Percentiles rank a stretch among this genome's conserved stretches.
Conservation (phyloP, 2,329 filamentous ascomycete genomes). For the Aureobasidium sp. region DNA sequence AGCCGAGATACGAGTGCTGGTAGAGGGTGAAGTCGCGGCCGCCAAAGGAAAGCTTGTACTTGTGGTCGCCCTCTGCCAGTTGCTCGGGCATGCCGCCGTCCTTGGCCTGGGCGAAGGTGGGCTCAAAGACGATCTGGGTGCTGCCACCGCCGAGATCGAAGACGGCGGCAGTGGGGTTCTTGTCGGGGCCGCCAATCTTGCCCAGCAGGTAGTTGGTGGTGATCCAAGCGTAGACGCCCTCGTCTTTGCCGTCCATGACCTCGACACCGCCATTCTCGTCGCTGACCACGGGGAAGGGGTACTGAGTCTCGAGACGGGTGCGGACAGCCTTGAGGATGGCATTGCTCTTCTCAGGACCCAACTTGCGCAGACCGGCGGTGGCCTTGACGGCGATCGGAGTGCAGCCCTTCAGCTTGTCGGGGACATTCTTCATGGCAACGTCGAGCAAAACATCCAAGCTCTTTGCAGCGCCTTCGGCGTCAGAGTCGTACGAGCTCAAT, state of each 20-base stretch:
- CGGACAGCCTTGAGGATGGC: slow-evolving; percentile 83
- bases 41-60: slow-evolving; percentile 85
- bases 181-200: slow-evolving; percentile 90
- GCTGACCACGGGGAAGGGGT: slow-evolving; percentile 90
- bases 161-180: slow-evolving; percentile 83
- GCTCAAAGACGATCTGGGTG: slow-evolving; percentile 97
- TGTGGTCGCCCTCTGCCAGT: slow-evolving; percentile 86
- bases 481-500: slow-evolving; percentile 77
- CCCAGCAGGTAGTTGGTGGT: slow-evolving; percentile 97
- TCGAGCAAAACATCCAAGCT: slow-evolving; percentile 84
- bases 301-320: slow-evolving; percentile 73
- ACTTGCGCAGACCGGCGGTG: slow-evolving; percentile 83
- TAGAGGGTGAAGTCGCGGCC: slow-evolving; percentile 88
- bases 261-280: slow-evolving; percentile 79
- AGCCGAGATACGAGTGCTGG: slow-evolving; percentile 96
- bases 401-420: slow-evolving; percentile 83
- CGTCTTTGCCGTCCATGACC: slow-evolving; percentile 96
- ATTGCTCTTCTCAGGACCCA: slow-evolving; percentile 72
- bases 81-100: slow-evolving; percentile 77
- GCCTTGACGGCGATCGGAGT: slow-evolving; percentile 96
- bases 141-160: slow-evolving; percentile 96
- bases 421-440: slow-evolving; percentile 75
- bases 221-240: slow-evolving; percentile 98
- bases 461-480: slow-evolving; percentile 80
- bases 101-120: slow-evolving; percentile 70